Percentiles rank a stretch among this genome's conserved stretches.
Conservation (phyloP, 768 basidiomycete species). For the Agaricus blazei region DNA sequence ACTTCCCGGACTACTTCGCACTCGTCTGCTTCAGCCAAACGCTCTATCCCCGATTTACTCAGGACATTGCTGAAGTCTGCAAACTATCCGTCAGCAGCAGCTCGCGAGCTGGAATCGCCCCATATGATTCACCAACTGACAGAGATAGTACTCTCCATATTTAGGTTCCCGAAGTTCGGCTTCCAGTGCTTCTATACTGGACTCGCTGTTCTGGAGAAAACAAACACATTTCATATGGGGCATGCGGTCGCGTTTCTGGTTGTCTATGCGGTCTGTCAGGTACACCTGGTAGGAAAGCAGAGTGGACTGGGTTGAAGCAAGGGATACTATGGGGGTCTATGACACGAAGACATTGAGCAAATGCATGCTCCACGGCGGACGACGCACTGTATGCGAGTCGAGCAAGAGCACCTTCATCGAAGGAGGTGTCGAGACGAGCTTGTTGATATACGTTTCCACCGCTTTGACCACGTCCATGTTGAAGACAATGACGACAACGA, state of each 20-base stretch:
- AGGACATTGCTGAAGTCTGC: constrained; percentile 94
- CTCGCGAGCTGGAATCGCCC: constrained; percentile 17
- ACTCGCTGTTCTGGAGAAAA: constrained; percentile 79
- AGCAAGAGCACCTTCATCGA: constrained; percentile 96
- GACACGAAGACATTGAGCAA: constrained; percentile 3
- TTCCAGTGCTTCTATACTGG: constrained; percentile 79
- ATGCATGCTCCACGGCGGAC: neutral
- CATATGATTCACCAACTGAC: constrained; percentile 80
- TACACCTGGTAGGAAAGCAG: constrained; percentile 95
- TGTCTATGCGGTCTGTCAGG: constrained; percentile 96
- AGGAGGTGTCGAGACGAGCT: constrained; percentile 77
- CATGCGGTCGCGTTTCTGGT: constrained; percentile 85
- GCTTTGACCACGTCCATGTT: constrained; percentile 94
- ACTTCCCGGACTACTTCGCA: constrained; percentile 96
- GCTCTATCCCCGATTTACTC: constrained; percentile 86
- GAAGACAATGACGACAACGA: no score
- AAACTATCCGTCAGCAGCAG: constrained; percentile 9
- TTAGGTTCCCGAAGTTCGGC: constrained; percentile 84
- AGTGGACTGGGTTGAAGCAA: constrained; percentile 90
- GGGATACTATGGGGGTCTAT: constrained; percentile 92
- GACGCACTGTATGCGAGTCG: constrained; percentile 85
- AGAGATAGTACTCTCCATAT: constrained; percentile 98
- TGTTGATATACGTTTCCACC: constrained; percentile 88
- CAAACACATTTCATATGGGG: constrained; percentile 97
- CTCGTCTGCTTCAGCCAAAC: constrained; percentile 90